Conservation (phyloP, 2,329 filamentous ascomycete genomes). For the Tolypocladium sp. region DNA sequence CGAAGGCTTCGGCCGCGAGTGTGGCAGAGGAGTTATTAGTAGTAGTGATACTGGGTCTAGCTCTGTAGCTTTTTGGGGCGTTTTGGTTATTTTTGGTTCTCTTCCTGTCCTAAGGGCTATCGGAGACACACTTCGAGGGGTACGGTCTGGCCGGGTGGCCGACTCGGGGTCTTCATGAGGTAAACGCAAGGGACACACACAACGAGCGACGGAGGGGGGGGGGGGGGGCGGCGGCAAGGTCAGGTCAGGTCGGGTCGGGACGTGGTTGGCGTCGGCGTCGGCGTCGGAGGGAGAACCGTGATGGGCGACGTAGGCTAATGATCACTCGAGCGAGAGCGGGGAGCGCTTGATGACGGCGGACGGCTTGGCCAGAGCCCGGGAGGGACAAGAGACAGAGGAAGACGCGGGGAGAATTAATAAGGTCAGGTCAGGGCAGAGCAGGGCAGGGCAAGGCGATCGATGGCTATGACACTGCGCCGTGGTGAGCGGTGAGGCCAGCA, state of each 20-base stretch:
- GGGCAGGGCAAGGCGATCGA: background rate
- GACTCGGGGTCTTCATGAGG: background rate
- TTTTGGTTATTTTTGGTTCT: background rate
- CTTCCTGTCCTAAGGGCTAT: background rate
- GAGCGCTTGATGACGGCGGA: background rate
- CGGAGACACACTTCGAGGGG: background rate
- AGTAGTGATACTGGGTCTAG: background rate
- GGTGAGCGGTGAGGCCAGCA: background rate
- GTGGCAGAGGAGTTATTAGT: background rate
- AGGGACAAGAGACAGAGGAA: background rate
- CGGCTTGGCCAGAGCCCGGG: too few species aligned
- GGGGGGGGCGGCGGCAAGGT: background rate
- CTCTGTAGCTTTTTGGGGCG: background rate
- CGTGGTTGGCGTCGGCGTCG: background rate
- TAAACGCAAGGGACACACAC: background rate
- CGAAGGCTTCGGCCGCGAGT: background rate
- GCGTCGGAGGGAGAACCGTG: background rate
- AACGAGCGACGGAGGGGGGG: background rate
- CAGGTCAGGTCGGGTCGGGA: background rate
- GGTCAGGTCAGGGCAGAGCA: background rate
- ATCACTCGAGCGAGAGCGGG: background rate
- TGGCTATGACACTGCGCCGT: background rate
- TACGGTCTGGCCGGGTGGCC: background rate
- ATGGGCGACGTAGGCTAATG: background rate
- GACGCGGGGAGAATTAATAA: background rate